These are phyloP conservation scores for Taiozyma onychis DNA, from an alignment of 1,139 yeast genomes.

Conservation along the genomic window DNA sequence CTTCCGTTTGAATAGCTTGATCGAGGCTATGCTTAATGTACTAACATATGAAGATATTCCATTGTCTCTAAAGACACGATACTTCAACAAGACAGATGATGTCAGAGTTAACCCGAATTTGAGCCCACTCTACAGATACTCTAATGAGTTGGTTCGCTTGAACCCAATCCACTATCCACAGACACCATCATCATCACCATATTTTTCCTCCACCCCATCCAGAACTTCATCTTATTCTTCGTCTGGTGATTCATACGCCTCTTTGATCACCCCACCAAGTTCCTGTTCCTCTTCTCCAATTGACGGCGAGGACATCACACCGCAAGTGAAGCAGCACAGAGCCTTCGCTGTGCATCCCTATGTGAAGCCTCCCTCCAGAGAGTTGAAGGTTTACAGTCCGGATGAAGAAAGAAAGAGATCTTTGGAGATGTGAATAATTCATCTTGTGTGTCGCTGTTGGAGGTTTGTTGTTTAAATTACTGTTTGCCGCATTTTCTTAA, in stretches of 20 bases:
- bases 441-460: neutral
- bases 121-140: slow-evolving; percentile 9
- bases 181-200: slow-evolving; percentile 7
- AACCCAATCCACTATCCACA: slow-evolving; percentile 5
- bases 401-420: slow-evolving; percentile 6
- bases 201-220: slow-evolving; percentile 7
- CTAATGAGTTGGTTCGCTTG: slow-evolving; percentile 10
- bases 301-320: slow-evolving; percentile 3
- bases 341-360: slow-evolving; percentile 2
- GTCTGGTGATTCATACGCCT: slow-evolving; percentile 1
- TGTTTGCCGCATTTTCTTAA: neutral
- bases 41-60: slow-evolving; percentile 12
- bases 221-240: slow-evolving; percentile 1
- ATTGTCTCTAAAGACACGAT: slow-evolving; percentile 18
- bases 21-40: slow-evolving; percentile 7
- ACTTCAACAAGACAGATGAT: slow-evolving; percentile 11
- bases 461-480: neutral
- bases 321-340: neutral
- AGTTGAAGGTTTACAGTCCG: neutral
- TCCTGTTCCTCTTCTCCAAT: slow-evolving; percentile 24
- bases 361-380: neutral
- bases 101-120: slow-evolving; percentile 8
- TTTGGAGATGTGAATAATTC: slow-evolving; percentile 3
- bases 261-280: slow-evolving; percentile 21
- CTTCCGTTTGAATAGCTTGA: slow-evolving; percentile 4